Evolutionary conservation across 2,329 filamentous ascomycete genomes (phyloP).

Genomic region (Simplicillium aogashimaense): DNA sequence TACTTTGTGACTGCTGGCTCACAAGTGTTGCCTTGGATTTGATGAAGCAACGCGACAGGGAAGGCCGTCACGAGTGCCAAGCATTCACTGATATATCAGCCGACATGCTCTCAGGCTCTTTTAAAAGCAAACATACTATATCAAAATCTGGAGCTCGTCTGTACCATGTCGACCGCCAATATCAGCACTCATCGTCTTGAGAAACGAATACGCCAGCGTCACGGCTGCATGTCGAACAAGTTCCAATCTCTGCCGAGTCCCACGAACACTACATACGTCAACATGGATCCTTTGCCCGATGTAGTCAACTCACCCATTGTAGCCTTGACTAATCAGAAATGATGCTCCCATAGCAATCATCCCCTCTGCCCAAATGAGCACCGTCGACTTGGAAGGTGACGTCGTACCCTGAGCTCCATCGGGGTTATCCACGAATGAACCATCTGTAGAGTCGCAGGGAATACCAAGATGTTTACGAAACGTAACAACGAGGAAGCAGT

Average conservation of each 20-base stretch:
- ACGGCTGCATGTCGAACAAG: slow-evolving; percentile 8
- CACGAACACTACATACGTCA: slow-evolving; percentile 9
- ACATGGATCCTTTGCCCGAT: background rate
- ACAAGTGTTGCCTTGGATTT: slow-evolving; percentile 13
- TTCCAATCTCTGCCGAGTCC: slow-evolving; percentile 13
- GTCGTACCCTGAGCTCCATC: background rate
- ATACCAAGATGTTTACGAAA: slow-evolving; percentile 6
- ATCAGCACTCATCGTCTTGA: slow-evolving; percentile 10
- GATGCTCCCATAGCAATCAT: slow-evolving; percentile 4
- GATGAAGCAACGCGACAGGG: slow-evolving; percentile 15
- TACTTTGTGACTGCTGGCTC: slow-evolving; percentile 14
- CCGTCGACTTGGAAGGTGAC: background rate
- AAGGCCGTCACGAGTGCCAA: slow-evolving; percentile 14
- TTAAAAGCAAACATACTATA: slow-evolving; percentile 12
- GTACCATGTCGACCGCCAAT: background rate
- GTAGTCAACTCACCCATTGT: slow-evolving; percentile 8
- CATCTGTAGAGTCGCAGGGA: background rate
- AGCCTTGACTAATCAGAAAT: slow-evolving; percentile 13
- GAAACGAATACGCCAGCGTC: slow-evolving; percentile 12
- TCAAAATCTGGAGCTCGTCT: slow-evolving; percentile 9
- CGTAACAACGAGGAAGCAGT: slow-evolving; percentile 6
- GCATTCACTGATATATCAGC: slow-evolving; percentile 14
- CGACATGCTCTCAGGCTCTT: background rate
- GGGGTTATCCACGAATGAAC: background rate
- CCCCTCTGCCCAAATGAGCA: slow-evolving; percentile 7